phyloP scores from a whole-genome alignment of 2,329 filamentous ascomycete species.

The Elsinoe perseae region DNA sequence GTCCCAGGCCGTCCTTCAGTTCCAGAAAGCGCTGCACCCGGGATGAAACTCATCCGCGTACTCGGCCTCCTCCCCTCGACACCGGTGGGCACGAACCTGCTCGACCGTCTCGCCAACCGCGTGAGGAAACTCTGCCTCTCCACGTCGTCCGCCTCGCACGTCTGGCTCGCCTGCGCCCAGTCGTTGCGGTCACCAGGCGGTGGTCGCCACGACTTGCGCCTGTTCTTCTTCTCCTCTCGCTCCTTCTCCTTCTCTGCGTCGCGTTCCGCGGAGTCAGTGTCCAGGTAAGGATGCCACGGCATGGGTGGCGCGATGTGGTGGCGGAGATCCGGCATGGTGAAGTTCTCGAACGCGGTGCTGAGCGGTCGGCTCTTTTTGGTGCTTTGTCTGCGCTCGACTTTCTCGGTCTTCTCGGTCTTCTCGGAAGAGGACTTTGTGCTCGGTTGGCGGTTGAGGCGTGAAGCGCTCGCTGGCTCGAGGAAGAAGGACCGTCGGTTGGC shows the following conservation, averaged over 20 bases:
- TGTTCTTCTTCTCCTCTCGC: background rate
- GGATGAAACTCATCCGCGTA: background rate
- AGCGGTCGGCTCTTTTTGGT: constrained; percentile 14
- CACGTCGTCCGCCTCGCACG: background rate
- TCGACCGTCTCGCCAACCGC: background rate
- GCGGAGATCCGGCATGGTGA: constrained; percentile 16
- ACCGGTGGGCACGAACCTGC: background rate
- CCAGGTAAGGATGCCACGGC: background rate
- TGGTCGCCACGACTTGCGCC: background rate
- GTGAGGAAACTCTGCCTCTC: background rate
- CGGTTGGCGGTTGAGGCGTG: constrained; percentile 11
- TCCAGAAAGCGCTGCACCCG: too few relatives aligned
- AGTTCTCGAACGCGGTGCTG: constrained; percentile 19
- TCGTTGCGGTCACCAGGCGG: constrained; percentile 15
- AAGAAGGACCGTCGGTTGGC: constrained; percentile 10
- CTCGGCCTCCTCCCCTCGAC: background rate
- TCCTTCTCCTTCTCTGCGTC: background rate
- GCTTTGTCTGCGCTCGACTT: background rate
- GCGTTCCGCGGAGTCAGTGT: background rate
- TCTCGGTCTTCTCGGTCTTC: too few relatives aligned
- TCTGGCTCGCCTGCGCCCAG: constrained; percentile 18
- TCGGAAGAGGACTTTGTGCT: constrained; percentile 5
- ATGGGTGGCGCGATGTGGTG: background rate
- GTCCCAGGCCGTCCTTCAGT: background rate
- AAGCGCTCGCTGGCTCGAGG: background rate